Conservation (phyloP, 257 asterid species). For the Solanum pinnatisectum region DNA sequence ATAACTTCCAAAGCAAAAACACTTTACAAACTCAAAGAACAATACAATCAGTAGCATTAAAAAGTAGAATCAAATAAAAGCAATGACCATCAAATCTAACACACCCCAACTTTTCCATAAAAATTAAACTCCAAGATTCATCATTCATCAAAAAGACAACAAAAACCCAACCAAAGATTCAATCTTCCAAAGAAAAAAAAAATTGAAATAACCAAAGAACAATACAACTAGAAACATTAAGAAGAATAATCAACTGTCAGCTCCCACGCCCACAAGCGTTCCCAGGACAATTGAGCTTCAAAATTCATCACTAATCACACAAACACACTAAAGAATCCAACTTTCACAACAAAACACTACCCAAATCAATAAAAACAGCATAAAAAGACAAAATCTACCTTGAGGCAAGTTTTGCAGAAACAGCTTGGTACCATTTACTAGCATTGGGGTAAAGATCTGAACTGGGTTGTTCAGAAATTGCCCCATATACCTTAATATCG, state of each 20-base stretch:
- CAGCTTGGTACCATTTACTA: conserved; percentile 64
- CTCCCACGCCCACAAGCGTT: neutral
- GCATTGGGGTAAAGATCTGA: conserved; percentile 65
- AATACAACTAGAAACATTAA: neutral
- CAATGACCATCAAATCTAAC: conserved; percentile 38
- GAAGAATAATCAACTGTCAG: neutral
- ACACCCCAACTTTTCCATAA: conserved; percentile 52
- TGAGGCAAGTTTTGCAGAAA: conserved; percentile 45
- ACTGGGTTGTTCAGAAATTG: conserved; percentile 45
- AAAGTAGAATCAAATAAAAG: neutral
- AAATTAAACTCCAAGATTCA: conserved; percentile 1
- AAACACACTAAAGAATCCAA: neutral
- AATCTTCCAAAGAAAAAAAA: neutral
- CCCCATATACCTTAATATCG: conserved; percentile 65
- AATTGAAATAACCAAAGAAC: neutral
- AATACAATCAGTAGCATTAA: neutral
- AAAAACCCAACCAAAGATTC: neutral
- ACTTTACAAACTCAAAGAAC: neutral
- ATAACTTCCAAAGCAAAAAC: neutral
- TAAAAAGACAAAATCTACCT: conserved; percentile 30
- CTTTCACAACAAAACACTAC: neutral
- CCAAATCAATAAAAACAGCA: neutral
- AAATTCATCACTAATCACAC: neutral
- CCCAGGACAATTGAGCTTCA: neutral
- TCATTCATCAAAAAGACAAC: neutral